A percentile compares a stretch with the other conserved stretches of the same genome.
Conservation (phyloP, 352 stramenopile species). For the Phytophthora sp. region DNA sequence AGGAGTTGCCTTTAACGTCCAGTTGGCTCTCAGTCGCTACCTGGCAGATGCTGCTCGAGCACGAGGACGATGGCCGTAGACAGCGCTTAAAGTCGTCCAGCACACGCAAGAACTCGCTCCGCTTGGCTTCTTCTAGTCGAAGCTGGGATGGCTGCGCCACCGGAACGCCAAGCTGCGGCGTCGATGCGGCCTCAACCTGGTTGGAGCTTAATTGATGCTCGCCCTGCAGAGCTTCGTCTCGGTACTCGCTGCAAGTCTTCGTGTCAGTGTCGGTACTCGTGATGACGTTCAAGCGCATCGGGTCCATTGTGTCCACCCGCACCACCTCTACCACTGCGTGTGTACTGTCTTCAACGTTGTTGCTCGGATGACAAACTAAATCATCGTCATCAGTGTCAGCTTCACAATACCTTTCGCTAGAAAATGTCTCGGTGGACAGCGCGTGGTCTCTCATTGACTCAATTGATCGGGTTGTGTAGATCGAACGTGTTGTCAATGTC, state of each 20-base stretch:
- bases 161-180: not conserved
- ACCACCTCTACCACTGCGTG: not conserved
- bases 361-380: not conserved
- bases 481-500: not conserved
- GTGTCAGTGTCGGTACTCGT: slow-evolving; percentile 18
- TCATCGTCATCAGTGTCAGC: not conserved
- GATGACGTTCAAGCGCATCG: slow-evolving; percentile 13
- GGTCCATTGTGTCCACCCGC: not conserved
- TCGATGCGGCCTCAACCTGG: not conserved
- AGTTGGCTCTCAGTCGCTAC: no score
- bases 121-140: slow-evolving; percentile 30
- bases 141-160: not conserved
- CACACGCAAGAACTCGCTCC: slow-evolving; percentile 50
- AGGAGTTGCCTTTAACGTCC: no score
- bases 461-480: not conserved
- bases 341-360: not conserved
- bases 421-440: not conserved
- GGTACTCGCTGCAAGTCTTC: slow-evolving; percentile 2
- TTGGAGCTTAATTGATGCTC: not conserved
- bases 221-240: not conserved
- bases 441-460: not conserved
- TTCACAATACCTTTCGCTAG: not conserved
- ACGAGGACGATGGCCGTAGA: slow-evolving; percentile 27
- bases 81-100: slow-evolving; percentile 57
- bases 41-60: not conserved